These are phyloP conservation scores for Aspergillus fumigatiaffinis DNA, from an alignment of 2,329 filamentous ascomycete genomes.

Conservation along the genomic window DNA sequence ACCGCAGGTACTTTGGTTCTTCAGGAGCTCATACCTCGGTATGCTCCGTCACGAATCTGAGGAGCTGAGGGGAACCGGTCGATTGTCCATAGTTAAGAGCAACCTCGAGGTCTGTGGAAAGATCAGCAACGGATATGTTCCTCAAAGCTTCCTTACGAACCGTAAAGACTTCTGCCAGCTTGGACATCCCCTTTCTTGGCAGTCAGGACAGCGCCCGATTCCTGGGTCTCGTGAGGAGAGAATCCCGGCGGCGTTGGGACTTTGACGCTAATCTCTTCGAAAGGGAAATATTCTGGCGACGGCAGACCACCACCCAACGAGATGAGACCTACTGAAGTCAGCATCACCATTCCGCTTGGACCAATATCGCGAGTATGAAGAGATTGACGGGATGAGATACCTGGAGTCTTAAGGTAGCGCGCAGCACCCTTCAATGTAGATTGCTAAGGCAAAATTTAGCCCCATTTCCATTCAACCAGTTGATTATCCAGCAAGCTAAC, in stretches of 20 bases:
- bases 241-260: slow-evolving; percentile 68
- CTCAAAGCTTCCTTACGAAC: not conserved
- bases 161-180: slow-evolving; percentile 56
- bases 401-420: slow-evolving; percentile 71
- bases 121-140: not conserved
- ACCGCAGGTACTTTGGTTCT: not conserved
- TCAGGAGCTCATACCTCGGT: slow-evolving; percentile 58
- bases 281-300: slow-evolving; percentile 86
- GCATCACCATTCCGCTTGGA: not conserved
- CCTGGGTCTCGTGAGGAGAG: slow-evolving; percentile 62
- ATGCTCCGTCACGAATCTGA: slow-evolving; percentile 91
- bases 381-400: slow-evolving; percentile 20
- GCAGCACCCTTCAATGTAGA: slow-evolving; percentile 82
- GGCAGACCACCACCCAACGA: slow-evolving; percentile 90
- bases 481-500: slow-evolving; percentile 17
- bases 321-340: slow-evolving; percentile 59
- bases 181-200: slow-evolving; percentile 81
- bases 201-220: slow-evolving; percentile 57
- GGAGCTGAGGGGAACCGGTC: slow-evolving; percentile 76
- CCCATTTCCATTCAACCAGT: not conserved
- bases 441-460: slow-evolving; percentile 40
- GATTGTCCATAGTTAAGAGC: slow-evolving; percentile 92
- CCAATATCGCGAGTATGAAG: not conserved
- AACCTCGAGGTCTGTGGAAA: slow-evolving; percentile 70
- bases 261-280: slow-evolving; percentile 71